A percentile compares a stretch with the other conserved stretches of the same genome.
Evolutionary conservation across 2,329 filamentous ascomycete species (phyloP).

Genomic region (Albifimbria verrucaria): DNA sequence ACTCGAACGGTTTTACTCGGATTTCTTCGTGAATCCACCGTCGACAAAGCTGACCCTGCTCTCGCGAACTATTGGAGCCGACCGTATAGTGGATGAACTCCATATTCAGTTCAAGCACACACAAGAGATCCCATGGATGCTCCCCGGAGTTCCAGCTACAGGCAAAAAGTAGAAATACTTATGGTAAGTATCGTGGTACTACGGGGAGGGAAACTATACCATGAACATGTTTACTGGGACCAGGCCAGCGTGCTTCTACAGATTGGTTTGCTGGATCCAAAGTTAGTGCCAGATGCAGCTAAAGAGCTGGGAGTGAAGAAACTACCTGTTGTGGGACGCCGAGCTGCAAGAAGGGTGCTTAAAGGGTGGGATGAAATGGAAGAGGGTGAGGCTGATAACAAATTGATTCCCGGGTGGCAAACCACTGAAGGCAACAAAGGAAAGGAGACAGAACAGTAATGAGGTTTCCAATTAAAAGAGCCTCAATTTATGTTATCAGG

Average conservation of each 20-base stretch:
- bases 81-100: slow-evolving; percentile 64
- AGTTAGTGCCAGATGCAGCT: slow-evolving; percentile 29
- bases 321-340: slow-evolving; percentile 36
- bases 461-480: too few relatives aligned
- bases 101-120: slow-evolving; percentile 57
- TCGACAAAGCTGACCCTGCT: slow-evolving; percentile 59
- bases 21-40: slow-evolving; percentile 62
- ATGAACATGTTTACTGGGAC: slow-evolving; percentile 65
- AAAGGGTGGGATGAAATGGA: slow-evolving; percentile 28
- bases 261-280: slow-evolving; percentile 50
- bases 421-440: too few relatives aligned
- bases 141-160: slow-evolving; percentile 57
- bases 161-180: slow-evolving; percentile 49
- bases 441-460: too few relatives aligned
- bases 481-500: too few relatives aligned
- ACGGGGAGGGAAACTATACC: slow-evolving; percentile 55
- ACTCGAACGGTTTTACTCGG: slow-evolving; percentile 60
- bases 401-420: slow-evolving; percentile 35
- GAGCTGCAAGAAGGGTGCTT: slow-evolving; percentile 34
- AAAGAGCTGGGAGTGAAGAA: slow-evolving; percentile 30
- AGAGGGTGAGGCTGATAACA: slow-evolving; percentile 41
- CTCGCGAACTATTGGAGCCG: slow-evolving; percentile 61
- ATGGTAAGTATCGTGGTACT: slow-evolving; percentile 59
- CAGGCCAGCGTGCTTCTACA: slow-evolving; percentile 59
- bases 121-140: slow-evolving; percentile 55